phyloP scores from a whole-genome alignment of 73 alveolate genomes.

The Paramecium octaurelia region DNA sequence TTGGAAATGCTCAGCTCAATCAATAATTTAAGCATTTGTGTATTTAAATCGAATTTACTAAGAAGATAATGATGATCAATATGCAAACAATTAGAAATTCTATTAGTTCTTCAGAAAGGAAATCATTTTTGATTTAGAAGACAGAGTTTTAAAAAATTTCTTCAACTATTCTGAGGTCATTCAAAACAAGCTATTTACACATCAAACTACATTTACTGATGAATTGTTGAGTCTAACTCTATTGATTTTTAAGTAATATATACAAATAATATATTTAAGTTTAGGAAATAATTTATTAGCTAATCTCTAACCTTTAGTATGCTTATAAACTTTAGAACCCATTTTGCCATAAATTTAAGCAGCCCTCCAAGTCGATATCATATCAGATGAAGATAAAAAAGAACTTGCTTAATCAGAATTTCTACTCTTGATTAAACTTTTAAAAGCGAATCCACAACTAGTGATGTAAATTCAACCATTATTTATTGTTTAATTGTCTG shows the following conservation, averaged over 20 bases:
- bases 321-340: not conserved
- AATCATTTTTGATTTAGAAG: not conserved
- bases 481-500: not conserved
- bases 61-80: not conserved
- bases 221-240: not conserved
- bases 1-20: slow-evolving; percentile 31
- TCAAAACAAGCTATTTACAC: not conserved
- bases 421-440: not conserved
- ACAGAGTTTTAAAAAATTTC: not conserved
- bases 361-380: not conserved
- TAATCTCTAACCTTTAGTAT: not conserved
- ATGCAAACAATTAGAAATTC: not conserved
- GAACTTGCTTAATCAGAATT: not conserved
- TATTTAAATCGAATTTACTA: not conserved
- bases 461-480: not conserved
- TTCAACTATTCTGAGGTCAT: not conserved
- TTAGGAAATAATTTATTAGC: not conserved
- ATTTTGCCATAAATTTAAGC: not conserved
- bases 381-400: not conserved
- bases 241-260: not conserved
- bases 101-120: not conserved
- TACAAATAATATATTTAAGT: not conserved
- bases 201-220: slow-evolving; percentile 1
- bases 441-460: not conserved
- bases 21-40: not conserved